Base-by-base conservation (phyloP, 2,329 filamentous ascomycete species). In the Fusarium cyanostomum region DNA sequence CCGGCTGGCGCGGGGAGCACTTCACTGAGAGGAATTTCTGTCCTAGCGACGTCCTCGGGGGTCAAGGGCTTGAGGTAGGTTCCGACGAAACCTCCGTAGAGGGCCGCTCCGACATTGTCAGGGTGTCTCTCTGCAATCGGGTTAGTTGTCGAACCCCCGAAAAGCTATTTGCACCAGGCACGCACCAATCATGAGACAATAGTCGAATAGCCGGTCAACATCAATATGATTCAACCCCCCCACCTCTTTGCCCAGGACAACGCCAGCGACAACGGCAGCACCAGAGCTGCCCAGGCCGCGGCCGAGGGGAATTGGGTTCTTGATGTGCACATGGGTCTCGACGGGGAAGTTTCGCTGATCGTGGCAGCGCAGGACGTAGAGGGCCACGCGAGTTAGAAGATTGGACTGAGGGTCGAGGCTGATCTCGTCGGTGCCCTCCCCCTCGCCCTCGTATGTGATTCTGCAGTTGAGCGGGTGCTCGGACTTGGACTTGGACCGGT, bases 71-170 rank as follows among this genome's bases (percentile, higher is more conserved):
- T 96, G 59, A 98, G 86, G 74, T 98, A 98, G 15, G 94, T 97
- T 59, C 95, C 95, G 24, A 99, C 93, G 69, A 99, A 98, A 28
- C 95, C 95, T 67, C 95, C 95, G 72, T 96, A 98, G 31, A 98
- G 86, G 8, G 95, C 94, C 12, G 95, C 95, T 56, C 94, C 95
- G 48, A 99, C 92, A 73, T 97, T 97, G 79, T 97, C 93, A 10
- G 93, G 93, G 77, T 97, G 93, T 65, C 92, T 88, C 78, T 97
- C 87, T 88, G 61, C 75, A 12, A 24, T 21, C 9, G 27, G 24
- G 59, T 70, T 52, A 72, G 60, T 27, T 28, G 13, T 8, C 18
- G 44, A 44, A 16, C 11, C 18, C 24, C n/a, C 5, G 15, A 34
- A 26, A 33, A 11, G 46, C 4, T 13, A 27, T 15, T 51, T 31